Base-by-base conservation (phyloP, 805 yeast species). In the Candida berthetii region DNA sequence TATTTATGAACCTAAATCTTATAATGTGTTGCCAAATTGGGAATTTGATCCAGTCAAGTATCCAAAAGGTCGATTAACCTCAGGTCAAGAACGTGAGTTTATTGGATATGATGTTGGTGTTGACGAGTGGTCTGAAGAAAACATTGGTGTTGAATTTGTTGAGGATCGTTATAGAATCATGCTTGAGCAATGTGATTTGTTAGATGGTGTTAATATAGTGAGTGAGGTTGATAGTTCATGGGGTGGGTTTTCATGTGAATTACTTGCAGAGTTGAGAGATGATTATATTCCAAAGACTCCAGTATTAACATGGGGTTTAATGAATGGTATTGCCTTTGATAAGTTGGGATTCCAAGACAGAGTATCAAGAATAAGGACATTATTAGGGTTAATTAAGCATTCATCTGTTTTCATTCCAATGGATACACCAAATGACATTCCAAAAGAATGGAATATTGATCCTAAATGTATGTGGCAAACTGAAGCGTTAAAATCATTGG, bases 181-280 rank as follows among this genome's bases (percentile, higher is more conserved):
- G 33, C 54, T 93, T 13, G 99, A 91, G 55, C 73, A 76, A 45
- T 80, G 93, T 56, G 97, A 93, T 57, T 60, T 67, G 22, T 55
- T 90, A 16, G 76, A 73, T 41, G 96, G 96, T 1, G 43, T 93
- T 9, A 85, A 84, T 49, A 38, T 86, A 0, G 53, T 81, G 2
- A 74, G 84, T 0, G 96, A 89, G 40, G 49, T 82, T 3, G 95
- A 86, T 54, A 70, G 78, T 18, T 85, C 83, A 0, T 91, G 98
- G 98, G 83, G 88, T 38, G 96, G 96, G 0, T 78, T 85, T 50
- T 60, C 85, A 4, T 57, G 63, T 33, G 68, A 69, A 36, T 48
- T 80, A 46, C 43, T 89, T 19, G 52, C 62, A n/a, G 72, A 69
- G 7, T 39, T 89, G 16, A 68, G 76, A 42, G 96, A 90, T 55